Conservation (phyloP, 257 asterid genomes). For the Oldenlandia corymbosa region DNA sequence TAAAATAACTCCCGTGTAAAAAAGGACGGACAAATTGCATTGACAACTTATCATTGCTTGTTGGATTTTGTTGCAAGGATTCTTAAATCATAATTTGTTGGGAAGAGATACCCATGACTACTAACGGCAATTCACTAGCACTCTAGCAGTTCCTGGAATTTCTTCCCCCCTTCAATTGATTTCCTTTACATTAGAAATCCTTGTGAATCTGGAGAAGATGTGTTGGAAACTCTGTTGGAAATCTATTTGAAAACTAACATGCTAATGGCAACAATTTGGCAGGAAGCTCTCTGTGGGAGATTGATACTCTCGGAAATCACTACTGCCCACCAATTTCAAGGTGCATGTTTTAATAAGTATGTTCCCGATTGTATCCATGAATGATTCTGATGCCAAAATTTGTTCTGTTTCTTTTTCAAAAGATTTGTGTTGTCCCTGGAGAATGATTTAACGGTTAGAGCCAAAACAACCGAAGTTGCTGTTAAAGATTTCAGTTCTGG, state of each 20-base stretch:
- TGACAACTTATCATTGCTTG: not conserved
- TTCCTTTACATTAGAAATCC: not conserved
- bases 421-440: conserved; percentile 76
- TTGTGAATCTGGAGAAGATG: too few species aligned
- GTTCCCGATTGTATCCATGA: not conserved
- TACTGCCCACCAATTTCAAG: conserved; percentile 83
- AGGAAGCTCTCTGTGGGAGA: conserved; percentile 97
- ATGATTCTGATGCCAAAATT: not conserved
- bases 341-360: not conserved
- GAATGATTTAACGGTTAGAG: conserved; percentile 71
- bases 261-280: conserved; percentile 25
- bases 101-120: too few species aligned
- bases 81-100: too few species aligned
- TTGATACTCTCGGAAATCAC: conserved; percentile 79
- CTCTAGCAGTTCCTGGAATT: not conserved
- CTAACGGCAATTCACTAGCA: too few species aligned
- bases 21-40: not conserved
- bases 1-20: too few species aligned
- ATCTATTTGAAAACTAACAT: not conserved
- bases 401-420: conserved; percentile 9
- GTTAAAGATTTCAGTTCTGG: conserved; percentile 15
- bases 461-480: conserved; percentile 68
- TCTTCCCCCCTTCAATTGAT: not conserved
- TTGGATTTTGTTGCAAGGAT: too few species aligned
- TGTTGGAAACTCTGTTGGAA: not conserved